These are phyloP conservation scores for Paramyrothecium sp. DNA, from an alignment of 2,329 filamentous ascomycete genomes.

Conservation along the genomic window DNA sequence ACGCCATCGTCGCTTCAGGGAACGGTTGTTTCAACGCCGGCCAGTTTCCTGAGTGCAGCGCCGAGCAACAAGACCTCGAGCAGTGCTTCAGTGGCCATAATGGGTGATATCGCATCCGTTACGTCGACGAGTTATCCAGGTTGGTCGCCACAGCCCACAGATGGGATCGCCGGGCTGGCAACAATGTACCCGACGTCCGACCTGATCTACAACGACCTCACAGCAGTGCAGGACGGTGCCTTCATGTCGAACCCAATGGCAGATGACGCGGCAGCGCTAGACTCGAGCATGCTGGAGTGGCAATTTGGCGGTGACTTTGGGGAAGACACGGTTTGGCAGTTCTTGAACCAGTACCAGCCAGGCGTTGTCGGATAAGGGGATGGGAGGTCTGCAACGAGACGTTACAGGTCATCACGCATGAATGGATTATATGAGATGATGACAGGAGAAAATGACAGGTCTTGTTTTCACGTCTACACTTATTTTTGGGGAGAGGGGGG, in stretches of 20 bases:
- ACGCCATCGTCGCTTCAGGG: slow-evolving; percentile 6
- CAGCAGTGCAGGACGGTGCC: slow-evolving; percentile 34
- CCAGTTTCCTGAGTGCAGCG: no score
- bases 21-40: neutral
- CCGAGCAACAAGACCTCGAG: neutral
- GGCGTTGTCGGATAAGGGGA: slow-evolving; percentile 7
- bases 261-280: slow-evolving; percentile 6
- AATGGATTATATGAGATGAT: no score
- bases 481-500: no score
- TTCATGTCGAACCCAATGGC: slow-evolving; percentile 15
- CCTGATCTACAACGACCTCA: slow-evolving; percentile 55
- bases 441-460: no score
- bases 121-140: neutral
- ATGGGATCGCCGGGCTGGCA: slow-evolving; percentile 50
- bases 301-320: slow-evolving; percentile 56
- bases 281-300: slow-evolving; percentile 28
- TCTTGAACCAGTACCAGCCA: slow-evolving; percentile 49
- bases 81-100: slow-evolving; percentile 3
- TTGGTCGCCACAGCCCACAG: slow-evolving; percentile 41
- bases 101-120: slow-evolving; percentile 9
- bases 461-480: no score
- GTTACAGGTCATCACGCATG: no score
- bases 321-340: slow-evolving; percentile 54
- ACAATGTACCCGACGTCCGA: slow-evolving; percentile 58
- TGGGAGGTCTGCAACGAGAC: no score